Evolutionary conservation across 768 basidiomycete genomes (phyloP), one percentile per base, ranked within the genome.

Genomic region (Pisolithus sp.): DNA sequence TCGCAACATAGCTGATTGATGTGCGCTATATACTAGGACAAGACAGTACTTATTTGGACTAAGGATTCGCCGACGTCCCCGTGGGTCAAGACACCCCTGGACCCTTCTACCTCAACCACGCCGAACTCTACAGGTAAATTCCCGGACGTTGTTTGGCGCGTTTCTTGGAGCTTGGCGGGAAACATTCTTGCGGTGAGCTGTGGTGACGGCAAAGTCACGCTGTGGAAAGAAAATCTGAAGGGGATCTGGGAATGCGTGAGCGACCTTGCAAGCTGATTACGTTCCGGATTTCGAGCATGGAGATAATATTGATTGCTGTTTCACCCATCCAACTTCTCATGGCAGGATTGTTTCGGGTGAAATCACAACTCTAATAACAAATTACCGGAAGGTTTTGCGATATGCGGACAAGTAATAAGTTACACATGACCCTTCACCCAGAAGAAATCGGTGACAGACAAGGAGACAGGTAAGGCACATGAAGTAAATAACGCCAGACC

Each of bases 61-160:
- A 91, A 92, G 65, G 87, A 93, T 57, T 72, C 79, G 1, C 83
- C 85, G 0, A 78, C 76, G 0, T 73, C 83, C 1, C 76, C 83
- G 0, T 95, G 93, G 92, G 78, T 79, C 12, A 89, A 87, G 73
- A 87, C 82, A 1, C 75, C 82, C 8, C 80, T 95, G 34, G 89
- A 93, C 60, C 88, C 89, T 1, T 80, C 81, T 2, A 72, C 76
- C 8, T 70, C 77, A 6, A 63, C 68, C 13, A 69, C 75, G 1
- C 71, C 75, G 3, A 69, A 73, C 8, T 62, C 76, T 7, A 73
- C 74, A 15, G 89, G 89, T 21, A 93, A 88, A 66, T 98, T 98
- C 73, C 90, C 92, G 2, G 95, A 98, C 65, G 92, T 93, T 5
- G 93, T 97, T 23, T 99, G 95, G 96, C 81, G 94, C n/a, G 93